Evolutionary conservation across 2,329 filamentous ascomycete species (phyloP).

Genomic region (Uncinocarpus reesii): DNA sequence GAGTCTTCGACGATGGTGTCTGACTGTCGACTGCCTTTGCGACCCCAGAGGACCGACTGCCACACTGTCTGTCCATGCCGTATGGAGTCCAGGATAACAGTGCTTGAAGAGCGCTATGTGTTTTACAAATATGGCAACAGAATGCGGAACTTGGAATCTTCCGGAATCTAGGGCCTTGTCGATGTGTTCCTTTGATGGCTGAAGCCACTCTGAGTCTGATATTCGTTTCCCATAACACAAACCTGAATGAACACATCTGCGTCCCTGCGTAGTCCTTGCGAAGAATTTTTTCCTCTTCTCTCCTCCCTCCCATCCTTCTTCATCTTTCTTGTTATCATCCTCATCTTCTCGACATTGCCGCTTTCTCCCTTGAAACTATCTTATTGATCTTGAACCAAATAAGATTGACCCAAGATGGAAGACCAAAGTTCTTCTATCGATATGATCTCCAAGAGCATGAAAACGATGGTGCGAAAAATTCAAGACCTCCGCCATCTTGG

Average conservation of each 20-base stretch:
- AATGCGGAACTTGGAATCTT: background rate
- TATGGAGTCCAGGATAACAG: background rate
- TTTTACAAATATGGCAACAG: background rate
- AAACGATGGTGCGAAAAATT: constrained; percentile 31
- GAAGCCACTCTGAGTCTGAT: background rate
- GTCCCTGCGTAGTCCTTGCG: background rate
- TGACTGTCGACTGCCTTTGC: too few species aligned
- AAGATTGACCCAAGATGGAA: too few species aligned
- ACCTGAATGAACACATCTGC: background rate
- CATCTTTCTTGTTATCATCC: background rate
- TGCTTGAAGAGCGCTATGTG: background rate
- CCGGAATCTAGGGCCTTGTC: background rate
- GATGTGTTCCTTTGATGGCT: background rate
- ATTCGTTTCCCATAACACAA: background rate
- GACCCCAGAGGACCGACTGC: too few species aligned
- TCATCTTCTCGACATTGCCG: background rate
- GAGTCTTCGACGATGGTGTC: too few species aligned
- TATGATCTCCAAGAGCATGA: constrained; percentile 28
- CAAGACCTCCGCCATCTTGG: constrained; percentile 59
- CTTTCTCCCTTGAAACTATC: background rate
- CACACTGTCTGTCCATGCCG: too few species aligned
- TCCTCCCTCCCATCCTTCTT: background rate
- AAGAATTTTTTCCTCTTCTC: background rate
- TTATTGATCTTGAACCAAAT: background rate
- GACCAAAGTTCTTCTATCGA: too few species aligned